phyloP scores from a whole-genome alignment of 352 stramenopile genomes.

The Thraustotheca clavata region DNA sequence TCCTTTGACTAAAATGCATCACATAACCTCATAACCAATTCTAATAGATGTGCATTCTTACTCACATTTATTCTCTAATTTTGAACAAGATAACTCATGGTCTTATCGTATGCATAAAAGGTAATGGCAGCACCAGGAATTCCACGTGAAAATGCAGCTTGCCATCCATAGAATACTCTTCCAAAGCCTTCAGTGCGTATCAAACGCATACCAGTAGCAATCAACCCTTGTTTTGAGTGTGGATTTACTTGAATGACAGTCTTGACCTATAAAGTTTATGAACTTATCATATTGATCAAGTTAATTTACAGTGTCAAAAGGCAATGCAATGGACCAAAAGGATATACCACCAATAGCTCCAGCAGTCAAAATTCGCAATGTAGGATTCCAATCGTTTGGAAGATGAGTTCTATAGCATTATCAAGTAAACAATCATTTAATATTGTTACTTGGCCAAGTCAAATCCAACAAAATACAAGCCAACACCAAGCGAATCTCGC shows the following conservation, averaged over 20 bases:
- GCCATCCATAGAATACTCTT: constrained; percentile 72
- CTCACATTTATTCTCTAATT: not conserved
- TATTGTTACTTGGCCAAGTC: constrained; percentile 45
- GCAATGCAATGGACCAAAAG: constrained; percentile 77
- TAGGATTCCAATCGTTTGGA: constrained; percentile 35
- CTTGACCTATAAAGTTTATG: constrained; percentile 34
- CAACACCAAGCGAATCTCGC: constrained; percentile 75
- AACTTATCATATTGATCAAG: not conserved
- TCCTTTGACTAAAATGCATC: not conserved
- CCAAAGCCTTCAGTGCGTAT: constrained; percentile 44
- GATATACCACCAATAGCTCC: constrained; percentile 70
- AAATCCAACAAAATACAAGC: constrained; percentile 81
- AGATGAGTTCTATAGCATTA: constrained; percentile 1
- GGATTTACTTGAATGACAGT: constrained; percentile 71
- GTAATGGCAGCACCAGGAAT: constrained; percentile 71
- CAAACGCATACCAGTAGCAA: constrained; percentile 31
- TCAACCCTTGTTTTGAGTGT: constrained; percentile 33
- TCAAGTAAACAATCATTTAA: constrained; percentile 20
- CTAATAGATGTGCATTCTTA: not conserved
- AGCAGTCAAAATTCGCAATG: constrained; percentile 42
- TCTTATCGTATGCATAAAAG: constrained; percentile 68
- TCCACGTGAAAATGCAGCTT: constrained; percentile 67
- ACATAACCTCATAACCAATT: not conserved
- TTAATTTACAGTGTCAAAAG: constrained; percentile 50
- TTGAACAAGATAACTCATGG: constrained; percentile 35